Evolutionary conservation across 2,329 filamentous ascomycete genomes (phyloP).

Genomic region (Fusarium keratoplasticum): DNA sequence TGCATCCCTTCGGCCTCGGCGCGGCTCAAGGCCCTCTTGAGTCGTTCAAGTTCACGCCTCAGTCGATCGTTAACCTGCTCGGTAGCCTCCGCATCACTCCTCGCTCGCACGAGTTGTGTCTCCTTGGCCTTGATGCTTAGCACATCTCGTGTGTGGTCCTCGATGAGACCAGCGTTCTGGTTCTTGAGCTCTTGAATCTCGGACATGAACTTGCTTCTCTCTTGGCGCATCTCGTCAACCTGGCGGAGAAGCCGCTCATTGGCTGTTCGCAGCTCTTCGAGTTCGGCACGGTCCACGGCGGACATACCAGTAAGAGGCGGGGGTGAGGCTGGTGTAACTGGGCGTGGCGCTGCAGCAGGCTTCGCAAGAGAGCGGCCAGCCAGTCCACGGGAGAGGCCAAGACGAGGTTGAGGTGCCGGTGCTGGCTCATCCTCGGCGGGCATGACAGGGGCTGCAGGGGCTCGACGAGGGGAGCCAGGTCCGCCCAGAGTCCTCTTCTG

Average conservation of each 20-base stretch:
- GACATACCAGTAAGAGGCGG: conserved; percentile 74
- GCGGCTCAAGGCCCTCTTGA: conserved; percentile 85
- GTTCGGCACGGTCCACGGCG: conserved; percentile 87
- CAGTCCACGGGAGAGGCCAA: conserved; percentile 80
- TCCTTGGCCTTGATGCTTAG: conserved; percentile 98
- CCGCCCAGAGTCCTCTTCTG: conserved; percentile 65
- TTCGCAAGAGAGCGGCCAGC: conserved; percentile 88
- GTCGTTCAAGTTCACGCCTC: conserved; percentile 87
- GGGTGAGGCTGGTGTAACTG: conserved; percentile 65
- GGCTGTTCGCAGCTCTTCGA: conserved; percentile 87
- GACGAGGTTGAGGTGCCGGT: conserved; percentile 70
- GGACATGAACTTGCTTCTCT: conserved; percentile 83
- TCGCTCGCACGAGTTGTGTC: conserved; percentile 91
- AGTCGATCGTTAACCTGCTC: conserved; percentile 88
- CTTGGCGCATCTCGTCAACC: conserved; percentile 83
- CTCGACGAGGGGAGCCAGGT: conserved; percentile 66
- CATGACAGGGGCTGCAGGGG: conserved; percentile 59
- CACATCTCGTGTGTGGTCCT: conserved; percentile 95
- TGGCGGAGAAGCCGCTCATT: conserved; percentile 82
- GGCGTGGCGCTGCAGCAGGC: conserved; percentile 66
- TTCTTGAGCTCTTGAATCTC: conserved; percentile 96
- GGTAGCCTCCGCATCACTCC: conserved; percentile 88
- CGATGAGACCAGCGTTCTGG: conserved; percentile 95
- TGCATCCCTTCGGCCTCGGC: conserved; percentile 59
- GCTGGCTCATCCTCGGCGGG: conserved; percentile 69